Base-by-base conservation (phyloP, 805 yeast species). In the Tetrapisispora namnaoensis region DNA sequence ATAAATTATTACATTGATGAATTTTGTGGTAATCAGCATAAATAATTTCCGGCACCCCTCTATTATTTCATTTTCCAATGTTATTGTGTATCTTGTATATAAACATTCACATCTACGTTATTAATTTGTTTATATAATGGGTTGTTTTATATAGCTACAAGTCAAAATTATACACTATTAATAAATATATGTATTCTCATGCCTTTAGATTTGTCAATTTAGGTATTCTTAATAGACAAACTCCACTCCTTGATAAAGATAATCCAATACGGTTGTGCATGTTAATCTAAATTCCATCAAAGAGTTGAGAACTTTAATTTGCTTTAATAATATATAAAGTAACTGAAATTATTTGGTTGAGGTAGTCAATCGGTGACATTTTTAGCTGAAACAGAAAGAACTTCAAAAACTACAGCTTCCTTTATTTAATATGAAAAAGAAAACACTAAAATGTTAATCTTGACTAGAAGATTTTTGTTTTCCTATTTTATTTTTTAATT, bases 201-300 rank as follows among this genome's bases (percentile, higher is more conserved):
- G 70, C 70, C 71, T 67, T 66, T 66, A 67, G 70, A 63, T 66
- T 58, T 64, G 70, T 54, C 55, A 49, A 51, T 49, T 52, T 57
- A 55, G 49, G 51, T 28, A 49, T 50, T 60, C 62, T 59, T 13
- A 52, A 52, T 51, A 49, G 55, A 61, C 70, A 66, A 60, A 67
- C 70, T 67, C 70, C 71, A 65, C 67, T 65, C 60, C 54, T 50
- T 40, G 47, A 48, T 24, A 27, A 20, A 27, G 17, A 16, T 11
- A 16, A 14, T 9, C 21, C 9, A 32, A 17, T 17, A 6, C 16
- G 10, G 32, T 38, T 45, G 47, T 45, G 47, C 47, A 45, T 45
- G 32, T 44, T 14, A 30, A 20, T n/a, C 16, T 18, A 11, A 7
- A 2, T 30, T 45, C 47, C 45, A 46, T 41, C 49, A 40, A 41